phyloP scores from a whole-genome alignment of 2,329 filamentous ascomycete genomes.

The Pseudogymnoascus pannorum region DNA sequence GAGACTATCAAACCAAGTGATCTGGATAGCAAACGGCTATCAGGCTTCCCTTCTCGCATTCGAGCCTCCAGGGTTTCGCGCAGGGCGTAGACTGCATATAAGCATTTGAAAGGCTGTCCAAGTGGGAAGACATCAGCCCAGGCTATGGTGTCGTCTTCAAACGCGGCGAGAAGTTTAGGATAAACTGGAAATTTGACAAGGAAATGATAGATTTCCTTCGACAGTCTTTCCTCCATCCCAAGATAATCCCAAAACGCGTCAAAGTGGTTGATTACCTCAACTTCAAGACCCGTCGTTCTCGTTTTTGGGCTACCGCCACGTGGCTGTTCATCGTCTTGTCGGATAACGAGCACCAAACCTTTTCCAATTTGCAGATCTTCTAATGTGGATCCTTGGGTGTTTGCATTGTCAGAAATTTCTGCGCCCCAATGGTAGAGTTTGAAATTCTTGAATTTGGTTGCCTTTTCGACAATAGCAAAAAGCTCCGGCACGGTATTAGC shows the following conservation, averaged over 20 bases:
- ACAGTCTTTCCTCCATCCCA: constrained; percentile 61
- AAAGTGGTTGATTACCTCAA: constrained; percentile 75
- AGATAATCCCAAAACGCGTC: constrained; percentile 77
- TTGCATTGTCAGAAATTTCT: constrained; percentile 53
- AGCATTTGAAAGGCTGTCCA: constrained; percentile 61
- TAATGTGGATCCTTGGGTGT: constrained; percentile 53
- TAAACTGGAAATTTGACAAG: constrained; percentile 63
- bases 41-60: constrained; percentile 11
- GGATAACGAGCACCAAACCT: constrained; percentile 60
- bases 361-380: constrained; percentile 60
- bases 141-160: constrained; percentile 46
- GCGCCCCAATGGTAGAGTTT: constrained; percentile 64
- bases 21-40: constrained; percentile 27
- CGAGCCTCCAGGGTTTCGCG: constrained; percentile 46
- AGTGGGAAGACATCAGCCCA: constrained; percentile 60
- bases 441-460: constrained; percentile 70
- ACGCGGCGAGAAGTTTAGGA: constrained; percentile 49
- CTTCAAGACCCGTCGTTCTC: constrained; percentile 59
- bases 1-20: constrained; percentile 49
- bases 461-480: constrained; percentile 56
- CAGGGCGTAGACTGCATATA: constrained; percentile 66
- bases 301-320: constrained; percentile 39
- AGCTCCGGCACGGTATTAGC: constrained; percentile 66
- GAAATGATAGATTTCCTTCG: constrained; percentile 64
- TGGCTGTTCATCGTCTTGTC: constrained; percentile 41